A percentile compares a stretch with the other conserved stretches of the same genome.
Evolutionary conservation across 495 filamentous ascomycete species (phyloP).

Genomic region (Penicillium soppii): DNA sequence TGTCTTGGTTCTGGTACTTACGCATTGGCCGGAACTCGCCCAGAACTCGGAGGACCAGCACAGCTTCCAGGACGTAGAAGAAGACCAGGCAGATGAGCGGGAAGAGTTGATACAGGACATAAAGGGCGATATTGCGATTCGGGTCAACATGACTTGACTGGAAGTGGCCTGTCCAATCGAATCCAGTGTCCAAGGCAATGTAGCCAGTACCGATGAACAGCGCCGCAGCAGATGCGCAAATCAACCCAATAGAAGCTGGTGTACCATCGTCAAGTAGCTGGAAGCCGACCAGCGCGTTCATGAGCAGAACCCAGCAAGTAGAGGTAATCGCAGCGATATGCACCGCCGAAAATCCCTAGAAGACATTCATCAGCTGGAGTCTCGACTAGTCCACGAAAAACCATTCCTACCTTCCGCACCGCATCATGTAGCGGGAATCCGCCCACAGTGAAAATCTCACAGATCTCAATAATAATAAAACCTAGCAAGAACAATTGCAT

Average conservation of each 20-base stretch:
- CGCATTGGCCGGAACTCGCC: conserved; percentile 86
- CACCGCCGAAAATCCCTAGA: conserved; percentile 84
- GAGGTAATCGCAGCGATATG: conserved; percentile 89
- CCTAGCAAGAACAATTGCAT: conserved; percentile 91
- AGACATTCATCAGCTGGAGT: neutral
- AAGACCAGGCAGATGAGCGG: conserved; percentile 83
- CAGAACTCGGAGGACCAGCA: conserved; percentile 79
- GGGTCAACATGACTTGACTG: conserved; percentile 50
- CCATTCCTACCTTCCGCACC: conserved; percentile 53
- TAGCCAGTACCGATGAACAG: conserved; percentile 92
- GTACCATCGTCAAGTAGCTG: conserved; percentile 96
- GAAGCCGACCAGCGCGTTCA: conserved; percentile 91
- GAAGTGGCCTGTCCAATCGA: conserved; percentile 80
- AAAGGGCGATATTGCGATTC: conserved; percentile 80
- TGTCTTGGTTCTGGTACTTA: conserved; percentile 40
- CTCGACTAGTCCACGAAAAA: neutral
- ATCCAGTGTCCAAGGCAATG: conserved; percentile 92
- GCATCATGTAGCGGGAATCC: conserved; percentile 71
- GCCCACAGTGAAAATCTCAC: conserved; percentile 94
- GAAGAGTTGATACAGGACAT: conserved; percentile 88
- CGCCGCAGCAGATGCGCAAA: conserved; percentile 62
- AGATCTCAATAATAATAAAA: conserved; percentile 87
- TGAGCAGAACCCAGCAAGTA: conserved; percentile 84
- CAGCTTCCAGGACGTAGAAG: conserved; percentile 78
- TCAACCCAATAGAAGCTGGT: conserved; percentile 72